phyloP scores from a whole-genome alignment of 352 stramenopile genomes.

The Phytophthora citrophthora region DNA sequence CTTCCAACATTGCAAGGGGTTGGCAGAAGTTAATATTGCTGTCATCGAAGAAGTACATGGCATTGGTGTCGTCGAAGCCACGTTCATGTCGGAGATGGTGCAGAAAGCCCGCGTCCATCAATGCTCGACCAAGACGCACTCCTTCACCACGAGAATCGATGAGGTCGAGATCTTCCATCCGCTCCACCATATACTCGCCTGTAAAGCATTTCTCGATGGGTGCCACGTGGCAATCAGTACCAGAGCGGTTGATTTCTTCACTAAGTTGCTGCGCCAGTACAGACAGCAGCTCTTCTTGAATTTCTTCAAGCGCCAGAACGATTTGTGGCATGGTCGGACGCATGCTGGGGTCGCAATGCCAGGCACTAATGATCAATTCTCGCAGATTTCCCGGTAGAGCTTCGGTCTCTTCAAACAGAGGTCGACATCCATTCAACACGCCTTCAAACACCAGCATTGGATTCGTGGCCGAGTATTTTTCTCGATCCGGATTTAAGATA shows the following conservation, averaged over 20 bases:
- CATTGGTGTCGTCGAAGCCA: constrained; percentile 38
- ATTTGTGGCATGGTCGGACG: constrained; percentile 59
- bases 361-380: constrained; percentile 63
- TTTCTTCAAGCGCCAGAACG: constrained; percentile 49
- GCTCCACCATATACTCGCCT: constrained; percentile 36
- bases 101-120: constrained; percentile 70
- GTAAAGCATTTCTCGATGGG: constrained; percentile 39
- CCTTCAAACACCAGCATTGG: constrained; percentile 60
- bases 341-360: constrained; percentile 54
- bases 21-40: constrained; percentile 50
- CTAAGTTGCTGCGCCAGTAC: constrained; percentile 54
- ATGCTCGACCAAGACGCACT: constrained; percentile 52
- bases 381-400: constrained; percentile 47
- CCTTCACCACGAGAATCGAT: constrained; percentile 34
- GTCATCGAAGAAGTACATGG: constrained; percentile 65
- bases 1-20: constrained; percentile 48
- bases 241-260: constrained; percentile 41
- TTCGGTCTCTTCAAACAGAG: constrained; percentile 42
- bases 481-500: constrained; percentile 55
- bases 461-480: constrained; percentile 53
- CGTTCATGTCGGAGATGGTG: constrained; percentile 54
- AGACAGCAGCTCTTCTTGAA: constrained; percentile 70
- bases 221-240: constrained; percentile 13
- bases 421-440: constrained; percentile 53
- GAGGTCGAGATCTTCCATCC: constrained; percentile 45